A percentile compares a stretch with the other conserved stretches of the same genome.
These are phyloP conservation scores for Jatropha curcas DNA, from an alignment of 345 rosid species.

Conservation along the genomic window DNA sequence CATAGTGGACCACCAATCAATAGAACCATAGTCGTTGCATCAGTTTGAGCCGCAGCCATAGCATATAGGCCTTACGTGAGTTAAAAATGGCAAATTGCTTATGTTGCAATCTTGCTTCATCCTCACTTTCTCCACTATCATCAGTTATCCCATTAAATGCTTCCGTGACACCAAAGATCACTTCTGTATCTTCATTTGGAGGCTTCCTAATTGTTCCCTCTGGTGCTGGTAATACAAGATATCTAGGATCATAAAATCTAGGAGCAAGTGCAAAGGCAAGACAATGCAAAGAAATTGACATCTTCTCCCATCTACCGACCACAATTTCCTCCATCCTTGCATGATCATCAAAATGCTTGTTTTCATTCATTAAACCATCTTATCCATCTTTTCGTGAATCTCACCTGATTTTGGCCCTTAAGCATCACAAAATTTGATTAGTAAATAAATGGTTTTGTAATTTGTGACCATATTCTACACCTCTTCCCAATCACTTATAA, in stretches of 20 bases:
- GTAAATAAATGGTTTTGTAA: neutral
- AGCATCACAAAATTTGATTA: constrained; percentile 1
- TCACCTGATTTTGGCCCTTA: neutral
- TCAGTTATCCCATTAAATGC: neutral
- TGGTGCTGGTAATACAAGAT: neutral
- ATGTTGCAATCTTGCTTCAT: neutral
- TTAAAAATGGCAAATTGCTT: neutral
- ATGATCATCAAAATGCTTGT: neutral
- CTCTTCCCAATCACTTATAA: neutral
- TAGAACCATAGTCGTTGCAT: neutral
- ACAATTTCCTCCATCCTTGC: neutral
- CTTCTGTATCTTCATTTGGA: neutral
- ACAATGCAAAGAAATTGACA: neutral
- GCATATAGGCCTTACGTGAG: neutral
- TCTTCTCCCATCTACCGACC: neutral
- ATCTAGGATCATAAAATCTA: neutral
- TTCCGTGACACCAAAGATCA: neutral
- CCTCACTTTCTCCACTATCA: neutral
- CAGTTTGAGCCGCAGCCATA: neutral
- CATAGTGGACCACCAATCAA: constrained; percentile 7
- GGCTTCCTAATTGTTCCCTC: neutral
- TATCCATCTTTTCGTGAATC: constrained; percentile 7
- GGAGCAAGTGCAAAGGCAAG: neutral
- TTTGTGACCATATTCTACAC: neutral
- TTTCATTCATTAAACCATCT: neutral